Evolutionary conservation across 371 early-diverging fungal genomes (phyloP).

Genomic region (Lichtheimia ramosa): DNA sequence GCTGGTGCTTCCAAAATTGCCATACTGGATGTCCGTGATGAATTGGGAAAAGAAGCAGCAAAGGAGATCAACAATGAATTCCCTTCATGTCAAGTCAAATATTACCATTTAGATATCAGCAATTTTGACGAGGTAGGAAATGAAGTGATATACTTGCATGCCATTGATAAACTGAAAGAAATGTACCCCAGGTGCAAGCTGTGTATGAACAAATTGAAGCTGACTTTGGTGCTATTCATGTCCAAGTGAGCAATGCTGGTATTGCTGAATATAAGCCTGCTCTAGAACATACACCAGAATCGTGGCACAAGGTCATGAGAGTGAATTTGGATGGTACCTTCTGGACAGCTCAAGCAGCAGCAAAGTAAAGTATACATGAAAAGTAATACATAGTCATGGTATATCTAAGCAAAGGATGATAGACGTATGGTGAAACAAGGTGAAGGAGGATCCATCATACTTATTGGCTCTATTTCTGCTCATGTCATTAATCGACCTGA

Average conservation of each 20-base stretch:
- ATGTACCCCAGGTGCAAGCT: constrained; percentile 12
- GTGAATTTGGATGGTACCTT: constrained; percentile 34
- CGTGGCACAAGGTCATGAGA: constrained; percentile 23
- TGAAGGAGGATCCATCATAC: constrained; percentile 20
- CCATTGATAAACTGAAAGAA: too few relatives aligned
- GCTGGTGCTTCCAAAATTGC: constrained; percentile 20
- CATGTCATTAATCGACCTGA: constrained; percentile 28
- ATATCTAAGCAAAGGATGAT: too few relatives aligned
- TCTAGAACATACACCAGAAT: constrained; percentile 25
- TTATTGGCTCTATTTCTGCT: constrained; percentile 26
- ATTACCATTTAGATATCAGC: constrained; percentile 26
- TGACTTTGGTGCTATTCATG: constrained; percentile 23
- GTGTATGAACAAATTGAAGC: constrained; percentile 20
- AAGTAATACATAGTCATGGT: background rate
- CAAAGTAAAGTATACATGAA: constrained; percentile 10
- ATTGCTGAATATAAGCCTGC: constrained; percentile 23
- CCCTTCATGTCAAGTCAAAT: constrained; percentile 16
- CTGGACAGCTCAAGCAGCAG: constrained; percentile 31
- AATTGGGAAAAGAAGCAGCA: constrained; percentile 14
- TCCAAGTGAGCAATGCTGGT: constrained; percentile 30
- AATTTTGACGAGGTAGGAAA: constrained; percentile 18
- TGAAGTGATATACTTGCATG: too few relatives aligned
- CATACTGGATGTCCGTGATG: constrained; percentile 24
- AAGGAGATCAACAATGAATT: constrained; percentile 11
- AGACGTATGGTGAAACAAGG: constrained; percentile 22